Conservation (phyloP, 345 rosid genomes). For the Brassica carinata region DNA sequence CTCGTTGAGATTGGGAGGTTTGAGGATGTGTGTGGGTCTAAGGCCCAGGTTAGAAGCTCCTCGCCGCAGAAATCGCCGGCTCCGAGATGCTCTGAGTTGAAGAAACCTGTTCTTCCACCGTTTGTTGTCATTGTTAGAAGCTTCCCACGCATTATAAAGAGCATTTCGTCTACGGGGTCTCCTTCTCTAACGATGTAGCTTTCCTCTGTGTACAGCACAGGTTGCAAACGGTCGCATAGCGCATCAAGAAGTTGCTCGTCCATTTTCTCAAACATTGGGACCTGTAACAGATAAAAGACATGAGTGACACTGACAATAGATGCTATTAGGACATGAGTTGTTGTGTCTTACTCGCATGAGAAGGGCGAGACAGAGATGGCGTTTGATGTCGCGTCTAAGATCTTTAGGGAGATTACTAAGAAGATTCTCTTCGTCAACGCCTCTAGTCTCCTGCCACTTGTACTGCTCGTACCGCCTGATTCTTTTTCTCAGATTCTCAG, state of each 20-base stretch:
- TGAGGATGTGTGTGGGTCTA: slow-evolving; percentile 78
- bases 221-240: slow-evolving; percentile 85
- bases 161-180: slow-evolving; percentile 91
- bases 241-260: slow-evolving; percentile 86
- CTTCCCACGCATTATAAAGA: slow-evolving; percentile 87
- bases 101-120: slow-evolving; percentile 86
- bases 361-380: slow-evolving; percentile 81
- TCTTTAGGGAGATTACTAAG: slow-evolving; percentile 75
- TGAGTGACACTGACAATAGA: not conserved
- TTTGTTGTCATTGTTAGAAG: slow-evolving; percentile 69
- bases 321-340: not conserved
- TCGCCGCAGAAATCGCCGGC: slow-evolving; percentile 95
- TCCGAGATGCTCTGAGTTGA: slow-evolving; percentile 69
- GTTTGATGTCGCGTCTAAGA: slow-evolving; percentile 82
- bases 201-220: slow-evolving; percentile 78
- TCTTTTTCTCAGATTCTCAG: slow-evolving; percentile 61
- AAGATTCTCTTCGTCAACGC: slow-evolving; percentile 73
- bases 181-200: slow-evolving; percentile 89
- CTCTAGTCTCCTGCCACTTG: slow-evolving; percentile 90
- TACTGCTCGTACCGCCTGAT: slow-evolving; percentile 80
- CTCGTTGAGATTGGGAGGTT: slow-evolving; percentile 88
- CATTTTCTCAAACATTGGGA: slow-evolving; percentile 85
- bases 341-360: slow-evolving; percentile 59
- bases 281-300: slow-evolving; percentile 43
- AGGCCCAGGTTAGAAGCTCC: slow-evolving; percentile 91